Conservation (phyloP, 148 eudicot species). For the Mesembryanthemum crystallinum region DNA sequence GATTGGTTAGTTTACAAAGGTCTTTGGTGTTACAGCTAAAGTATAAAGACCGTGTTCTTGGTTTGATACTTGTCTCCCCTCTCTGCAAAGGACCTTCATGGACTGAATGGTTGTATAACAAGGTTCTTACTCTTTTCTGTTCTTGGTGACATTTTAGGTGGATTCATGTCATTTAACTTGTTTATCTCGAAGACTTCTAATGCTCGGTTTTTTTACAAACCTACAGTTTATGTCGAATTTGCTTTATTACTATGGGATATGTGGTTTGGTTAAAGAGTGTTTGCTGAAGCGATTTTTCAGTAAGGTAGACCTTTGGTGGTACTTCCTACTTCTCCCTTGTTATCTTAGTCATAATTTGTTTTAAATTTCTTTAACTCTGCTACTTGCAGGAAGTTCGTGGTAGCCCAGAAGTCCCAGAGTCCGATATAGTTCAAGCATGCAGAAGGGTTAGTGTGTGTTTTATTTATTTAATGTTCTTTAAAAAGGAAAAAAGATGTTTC, state of each 20-base stretch:
- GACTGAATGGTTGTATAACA: slow-evolving; percentile 96
- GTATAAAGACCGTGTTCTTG: slow-evolving; percentile 78
- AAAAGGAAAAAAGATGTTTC: background rate
- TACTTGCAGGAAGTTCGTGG: slow-evolving; percentile 80
- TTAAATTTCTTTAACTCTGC: slow-evolving; percentile 17
- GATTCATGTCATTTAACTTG: too few species aligned
- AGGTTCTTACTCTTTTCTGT: slow-evolving; percentile 39
- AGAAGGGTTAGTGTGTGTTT: slow-evolving; percentile 65
- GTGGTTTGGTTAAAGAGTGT: slow-evolving; percentile 78
- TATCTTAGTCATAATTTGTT: slow-evolving; percentile 8
- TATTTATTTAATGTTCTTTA: background rate
- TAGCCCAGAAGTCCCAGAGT: slow-evolving; percentile 68
- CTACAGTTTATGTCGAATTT: slow-evolving; percentile 82
- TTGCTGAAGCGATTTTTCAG: slow-evolving; percentile 90
- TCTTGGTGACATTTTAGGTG: background rate
- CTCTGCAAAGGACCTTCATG: slow-evolving; percentile 86
- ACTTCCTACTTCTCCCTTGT: background rate
- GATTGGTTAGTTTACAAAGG: slow-evolving; percentile 14
- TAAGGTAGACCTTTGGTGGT: slow-evolving; percentile 47
- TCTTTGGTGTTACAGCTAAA: slow-evolving; percentile 56
- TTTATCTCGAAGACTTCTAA: background rate
- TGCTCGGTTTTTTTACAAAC: slow-evolving; percentile 5
- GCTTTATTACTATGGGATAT: slow-evolving; percentile 87
- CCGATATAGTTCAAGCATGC: slow-evolving; percentile 92
- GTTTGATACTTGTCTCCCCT: slow-evolving; percentile 92